Percentiles rank a stretch among this genome's conserved stretches.
Conservation (phyloP, 177 flowering plant species). For the Vitis hybrid region DNA sequence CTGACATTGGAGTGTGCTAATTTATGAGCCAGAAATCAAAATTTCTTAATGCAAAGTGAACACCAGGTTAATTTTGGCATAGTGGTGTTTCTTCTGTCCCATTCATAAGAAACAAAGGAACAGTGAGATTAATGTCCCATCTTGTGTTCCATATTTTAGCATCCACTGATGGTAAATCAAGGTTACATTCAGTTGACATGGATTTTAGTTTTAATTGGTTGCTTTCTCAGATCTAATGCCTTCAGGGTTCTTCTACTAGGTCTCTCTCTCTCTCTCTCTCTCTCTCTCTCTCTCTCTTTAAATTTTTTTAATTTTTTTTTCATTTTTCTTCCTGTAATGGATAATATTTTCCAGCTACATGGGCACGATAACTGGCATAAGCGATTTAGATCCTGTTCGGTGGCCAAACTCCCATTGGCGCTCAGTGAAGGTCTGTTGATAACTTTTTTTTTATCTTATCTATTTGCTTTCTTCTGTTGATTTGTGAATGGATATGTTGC, state of each 20-base stretch:
- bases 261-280: neutral
- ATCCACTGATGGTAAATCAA: neutral
- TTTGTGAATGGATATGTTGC: neutral
- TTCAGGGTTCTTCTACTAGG: neutral
- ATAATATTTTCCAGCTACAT: slow-evolving; percentile 55
- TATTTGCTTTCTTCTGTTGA: neutral
- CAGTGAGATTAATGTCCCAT: neutral
- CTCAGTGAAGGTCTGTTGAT: slow-evolving; percentile 72
- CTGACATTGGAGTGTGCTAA: no score
- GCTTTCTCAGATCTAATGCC: neutral
- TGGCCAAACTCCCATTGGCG: slow-evolving; percentile 96
- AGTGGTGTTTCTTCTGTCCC: neutral
- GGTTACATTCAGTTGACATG: neutral
- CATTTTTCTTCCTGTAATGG: neutral
- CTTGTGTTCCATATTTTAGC: neutral
- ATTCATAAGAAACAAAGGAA: neutral
- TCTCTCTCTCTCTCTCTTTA: slow-evolving; percentile 1
- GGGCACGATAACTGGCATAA: slow-evolving; percentile 92
- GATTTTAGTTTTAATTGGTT: neutral
- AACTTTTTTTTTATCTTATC: neutral
- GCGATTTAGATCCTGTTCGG: slow-evolving; percentile 76
- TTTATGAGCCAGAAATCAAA: neutral
- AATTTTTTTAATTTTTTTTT: neutral
- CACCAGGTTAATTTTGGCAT: neutral
- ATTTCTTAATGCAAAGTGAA: neutral